Conservation (phyloP, 2,329 filamentous ascomycete species). For the Pseudophaeomoniella oleicola region DNA sequence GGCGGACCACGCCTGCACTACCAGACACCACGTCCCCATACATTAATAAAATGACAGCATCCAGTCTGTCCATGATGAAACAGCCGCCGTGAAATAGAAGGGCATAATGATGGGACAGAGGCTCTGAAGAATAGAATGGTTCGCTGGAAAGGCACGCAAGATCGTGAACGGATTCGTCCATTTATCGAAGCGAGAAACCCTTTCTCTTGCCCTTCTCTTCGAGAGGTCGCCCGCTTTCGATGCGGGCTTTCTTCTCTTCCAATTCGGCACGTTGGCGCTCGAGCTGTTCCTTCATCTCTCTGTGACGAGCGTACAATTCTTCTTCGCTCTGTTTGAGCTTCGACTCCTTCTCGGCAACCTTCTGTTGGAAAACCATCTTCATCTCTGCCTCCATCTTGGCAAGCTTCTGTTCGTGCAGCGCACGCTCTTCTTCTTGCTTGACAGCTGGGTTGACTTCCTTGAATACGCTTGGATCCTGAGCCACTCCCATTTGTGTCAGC, state of each 20-base stretch:
- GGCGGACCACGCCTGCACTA: not conserved
- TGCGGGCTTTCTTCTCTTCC: conserved; percentile 92
- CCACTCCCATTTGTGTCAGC: conserved; percentile 95
- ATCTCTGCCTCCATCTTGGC: conserved; percentile 99
- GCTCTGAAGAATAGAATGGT: conserved; percentile 5
- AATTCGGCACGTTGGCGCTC: conserved; percentile 88
- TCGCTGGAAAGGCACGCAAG: conserved; percentile 5
- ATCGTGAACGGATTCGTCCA: conserved; percentile 6
- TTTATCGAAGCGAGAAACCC: conserved; percentile 95
- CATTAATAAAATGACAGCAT: not conserved
- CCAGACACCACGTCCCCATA: not conserved
- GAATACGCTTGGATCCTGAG: conserved; percentile 97
- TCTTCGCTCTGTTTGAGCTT: conserved; percentile 99
- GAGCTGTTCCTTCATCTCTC: conserved; percentile 99
- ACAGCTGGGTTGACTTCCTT: conserved; percentile 99
- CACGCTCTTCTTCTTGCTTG: conserved; percentile 98
- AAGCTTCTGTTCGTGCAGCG: conserved; percentile 97
- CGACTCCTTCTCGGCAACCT: conserved; percentile 98
- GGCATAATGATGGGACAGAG: conserved; percentile 10
- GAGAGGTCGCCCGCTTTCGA: conserved; percentile 89
- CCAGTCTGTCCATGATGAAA: not conserved
- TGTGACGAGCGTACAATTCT: conserved; percentile 91
- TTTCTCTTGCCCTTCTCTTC: conserved; percentile 98
- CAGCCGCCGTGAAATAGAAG: conserved; percentile 7
- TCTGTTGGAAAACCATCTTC: conserved; percentile 99